Percentiles rank a stretch among this genome's conserved stretches.
Evolutionary conservation across 2,329 filamentous ascomycete species (phyloP).

Genomic region (Pseudogymnoascus sp.): DNA sequence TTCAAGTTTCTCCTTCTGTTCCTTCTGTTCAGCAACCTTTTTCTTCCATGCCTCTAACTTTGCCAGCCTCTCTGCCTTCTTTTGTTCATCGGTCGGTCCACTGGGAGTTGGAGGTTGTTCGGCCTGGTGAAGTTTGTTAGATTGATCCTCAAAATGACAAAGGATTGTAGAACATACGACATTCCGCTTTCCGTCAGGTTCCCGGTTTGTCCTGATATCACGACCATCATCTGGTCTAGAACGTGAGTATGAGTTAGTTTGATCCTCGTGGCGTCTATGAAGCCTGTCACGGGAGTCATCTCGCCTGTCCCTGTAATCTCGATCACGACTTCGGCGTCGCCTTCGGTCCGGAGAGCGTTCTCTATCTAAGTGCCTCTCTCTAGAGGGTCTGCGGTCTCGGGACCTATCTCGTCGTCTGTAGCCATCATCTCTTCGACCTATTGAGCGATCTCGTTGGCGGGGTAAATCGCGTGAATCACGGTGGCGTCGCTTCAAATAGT

Average conservation of each 20-base stretch:
- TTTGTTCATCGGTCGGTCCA: constrained; percentile 58
- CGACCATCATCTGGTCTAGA: constrained; percentile 58
- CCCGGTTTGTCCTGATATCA: constrained; percentile 42
- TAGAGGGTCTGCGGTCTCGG: constrained; percentile 54
- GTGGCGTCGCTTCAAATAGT: constrained; percentile 43
- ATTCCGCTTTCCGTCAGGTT: constrained; percentile 39
- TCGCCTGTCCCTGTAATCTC: constrained; percentile 60
- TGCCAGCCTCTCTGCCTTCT: constrained; percentile 70
- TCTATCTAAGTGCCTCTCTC: constrained; percentile 45
- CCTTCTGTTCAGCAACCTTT: constrained; percentile 67
- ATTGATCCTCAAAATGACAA: background rate
- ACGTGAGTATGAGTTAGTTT: constrained; percentile 60
- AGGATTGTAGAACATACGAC: constrained; percentile 42
- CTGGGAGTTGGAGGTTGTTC: constrained; percentile 44
- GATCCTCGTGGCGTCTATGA: constrained; percentile 57
- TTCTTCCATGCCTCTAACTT: constrained; percentile 89
- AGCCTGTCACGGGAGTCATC: constrained; percentile 63
- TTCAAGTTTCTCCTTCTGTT: constrained; percentile 60
- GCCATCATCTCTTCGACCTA: constrained; percentile 59
- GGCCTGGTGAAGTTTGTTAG: constrained; percentile 33
- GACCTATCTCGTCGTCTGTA: constrained; percentile 53
- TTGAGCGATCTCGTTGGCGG: constrained; percentile 61
- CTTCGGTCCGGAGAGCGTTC: constrained; percentile 50
- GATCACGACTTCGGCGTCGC: constrained; percentile 56
- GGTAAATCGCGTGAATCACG: constrained; percentile 48